Evolutionary conservation across 225 moss, liverwort and hornwort species (phyloP), one percentile per base, ranked within the genome.

Genomic region (Lunularia cruciata): DNA sequence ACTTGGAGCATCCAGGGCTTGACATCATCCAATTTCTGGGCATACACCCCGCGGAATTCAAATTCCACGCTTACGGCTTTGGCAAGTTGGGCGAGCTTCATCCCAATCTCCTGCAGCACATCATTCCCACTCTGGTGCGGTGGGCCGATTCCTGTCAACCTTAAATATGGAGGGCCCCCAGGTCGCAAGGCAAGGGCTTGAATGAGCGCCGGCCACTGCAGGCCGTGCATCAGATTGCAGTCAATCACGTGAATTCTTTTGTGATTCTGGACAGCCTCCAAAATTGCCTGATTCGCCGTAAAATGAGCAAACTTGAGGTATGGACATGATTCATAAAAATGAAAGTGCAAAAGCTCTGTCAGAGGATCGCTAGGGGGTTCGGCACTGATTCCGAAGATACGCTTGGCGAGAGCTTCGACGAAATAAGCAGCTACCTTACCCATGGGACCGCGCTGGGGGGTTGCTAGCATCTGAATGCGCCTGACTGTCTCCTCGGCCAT

Each of bases 121-220:
- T 90, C 87, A 57, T 72, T 80, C 15, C 85, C 81, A 32, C 79
- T 78, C 14, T 78, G 72, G 35, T 84, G 81, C 5, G 86, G 87
- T 42, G 81, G 82, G 19, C 90, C 90, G 47, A 90, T 86, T 6
- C 90, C 90, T 22, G 90, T 90, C n/a, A 90, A 76, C 22, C 90
- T 83, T 60, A 90, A 79, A 35, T 62, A 74, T 33, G 90, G 90
- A 23, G 90, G 86, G 3, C 90, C 88, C 6, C 86, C 88, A 5
- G 86, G 82, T 16, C 90, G 81, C 1, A 88, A 63, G 25, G 90
- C 90, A 1, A 90, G 82, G 18, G 90, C 86, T 63, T 90, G 90
- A 46, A 90, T 88, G 57, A 90, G 77, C n/a, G 90, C 88, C 3
- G 90, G 88, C 90, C 90, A 90, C 68, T 90, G 90, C 12, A 88